Conservation (phyloP, 1,139 yeast species). For the Hemisphaericaspora subhashii region DNA sequence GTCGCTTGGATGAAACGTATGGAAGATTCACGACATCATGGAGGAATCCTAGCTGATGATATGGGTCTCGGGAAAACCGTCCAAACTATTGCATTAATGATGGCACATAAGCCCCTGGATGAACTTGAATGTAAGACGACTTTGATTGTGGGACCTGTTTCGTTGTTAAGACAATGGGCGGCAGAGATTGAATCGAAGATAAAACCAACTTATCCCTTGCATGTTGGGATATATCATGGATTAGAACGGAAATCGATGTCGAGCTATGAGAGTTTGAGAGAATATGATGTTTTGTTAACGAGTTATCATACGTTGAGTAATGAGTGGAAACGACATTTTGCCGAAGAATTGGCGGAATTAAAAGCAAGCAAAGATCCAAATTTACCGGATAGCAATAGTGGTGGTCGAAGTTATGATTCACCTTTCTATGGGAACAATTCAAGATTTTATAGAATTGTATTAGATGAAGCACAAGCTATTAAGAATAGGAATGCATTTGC, state of each 20-base stretch:
- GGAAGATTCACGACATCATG: constrained; percentile 59
- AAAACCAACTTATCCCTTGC: constrained; percentile 45
- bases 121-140: constrained; percentile 49
- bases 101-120: constrained; percentile 50
- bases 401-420: constrained; percentile 53
- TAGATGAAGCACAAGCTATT: constrained; percentile 91
- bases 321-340: constrained; percentile 65
- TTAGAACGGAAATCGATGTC: constrained; percentile 36
- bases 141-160: constrained; percentile 83
- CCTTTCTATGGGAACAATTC: constrained; percentile 66
- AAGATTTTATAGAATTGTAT: constrained; percentile 62
- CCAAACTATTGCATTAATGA: constrained; percentile 71
- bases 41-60: constrained; percentile 89
- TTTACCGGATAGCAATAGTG: constrained; percentile 40
- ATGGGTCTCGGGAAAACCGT: constrained; percentile 95
- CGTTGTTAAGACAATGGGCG: constrained; percentile 81
- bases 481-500: constrained; percentile 71
- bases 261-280: constrained; percentile 45
- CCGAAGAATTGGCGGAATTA: constrained; percentile 28
- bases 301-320: constrained; percentile 75
- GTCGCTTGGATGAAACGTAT: constrained; percentile 74
- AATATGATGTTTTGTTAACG: constrained; percentile 73
- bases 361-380: constrained; percentile 21
- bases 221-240: constrained; percentile 65
- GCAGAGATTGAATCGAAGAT: constrained; percentile 68